Conservation (phyloP, 495 filamentous ascomycete species). For the Penicillium paradoxum region DNA sequence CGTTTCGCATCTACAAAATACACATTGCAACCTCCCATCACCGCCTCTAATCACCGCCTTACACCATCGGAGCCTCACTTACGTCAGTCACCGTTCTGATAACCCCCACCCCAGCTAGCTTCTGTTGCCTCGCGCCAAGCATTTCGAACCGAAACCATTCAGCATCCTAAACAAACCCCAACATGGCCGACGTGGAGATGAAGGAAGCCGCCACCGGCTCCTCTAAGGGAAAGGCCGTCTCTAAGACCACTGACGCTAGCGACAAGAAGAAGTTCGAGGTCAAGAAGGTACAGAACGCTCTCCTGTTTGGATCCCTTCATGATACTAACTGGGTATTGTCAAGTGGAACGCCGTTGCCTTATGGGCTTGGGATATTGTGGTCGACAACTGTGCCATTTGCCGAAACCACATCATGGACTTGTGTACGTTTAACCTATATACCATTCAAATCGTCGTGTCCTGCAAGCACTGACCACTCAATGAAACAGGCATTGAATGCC, state of each 20-base stretch:
- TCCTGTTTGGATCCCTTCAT: neutral
- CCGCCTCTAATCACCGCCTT: neutral
- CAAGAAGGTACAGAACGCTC: slow-evolving; percentile 68
- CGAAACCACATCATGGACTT: slow-evolving; percentile 99
- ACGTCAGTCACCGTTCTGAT: slow-evolving; percentile 6
- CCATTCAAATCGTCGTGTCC: neutral
- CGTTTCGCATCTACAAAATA: neutral
- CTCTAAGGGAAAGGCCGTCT: slow-evolving; percentile 56
- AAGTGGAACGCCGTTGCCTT: slow-evolving; percentile 99
- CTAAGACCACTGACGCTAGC: slow-evolving; percentile 49
- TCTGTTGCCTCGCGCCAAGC: slow-evolving; percentile 2
- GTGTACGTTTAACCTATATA: slow-evolving; percentile 49
- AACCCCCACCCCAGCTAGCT: slow-evolving; percentile 2
- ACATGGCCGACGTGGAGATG: slow-evolving; percentile 97
- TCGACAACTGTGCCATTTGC: slow-evolving; percentile 99
- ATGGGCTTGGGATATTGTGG: slow-evolving; percentile 99
- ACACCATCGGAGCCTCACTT: slow-evolving; percentile 5
- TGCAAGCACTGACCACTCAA: slow-evolving; percentile 1
- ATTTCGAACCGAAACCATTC: neutral
- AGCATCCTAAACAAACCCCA: slow-evolving; percentile 12
- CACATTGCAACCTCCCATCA: neutral
- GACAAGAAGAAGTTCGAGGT: slow-evolving; percentile 97
- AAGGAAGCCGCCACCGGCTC: slow-evolving; percentile 63
- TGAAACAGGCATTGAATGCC: slow-evolving; percentile 84
- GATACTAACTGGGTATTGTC: slow-evolving; percentile 5